Base-by-base conservation (phyloP, 179 eudicot species). In the Amaranthus tricolor region DNA sequence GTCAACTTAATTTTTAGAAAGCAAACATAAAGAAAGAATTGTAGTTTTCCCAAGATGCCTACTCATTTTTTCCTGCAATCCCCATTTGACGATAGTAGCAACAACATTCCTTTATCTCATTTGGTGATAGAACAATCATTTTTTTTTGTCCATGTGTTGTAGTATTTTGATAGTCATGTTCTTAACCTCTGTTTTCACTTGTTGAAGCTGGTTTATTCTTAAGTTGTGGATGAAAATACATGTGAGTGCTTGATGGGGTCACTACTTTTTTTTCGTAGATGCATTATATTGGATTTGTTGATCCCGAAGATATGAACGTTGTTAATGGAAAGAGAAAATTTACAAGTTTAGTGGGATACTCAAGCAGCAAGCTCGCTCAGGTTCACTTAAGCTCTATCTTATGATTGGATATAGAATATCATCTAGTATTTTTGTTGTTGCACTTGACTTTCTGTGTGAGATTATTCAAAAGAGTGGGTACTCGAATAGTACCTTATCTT, bases 351-450 rank as follows among this genome's bases (percentile, higher is more conserved):
- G 83, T 85, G n/a, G 98, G 98, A 80, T 92, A 94, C 77, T 75
- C 94, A 20, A 79, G 91, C 88, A 94, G 98, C 89, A 94, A 94
- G 81, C 85, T 94, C 70, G 97, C 97, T 66, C 94, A 94, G 97
- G 98, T 94, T 72, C 61, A 57, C 74, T 54, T 44, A 60, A 50
- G 5, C 69, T 59, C 54, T 66, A 19, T 19, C 53, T 9, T 68
- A 21, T 50, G 58, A 24, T 61, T 64, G 45, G 48, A 69, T 68
- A 12, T 20, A 0, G 15, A 64, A n/a, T 66, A 13, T 24, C 50
- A 14, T 67, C 13, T 31, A 6, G 19, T 68, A 21, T 75, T 24
- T 19, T 55, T 74, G 17, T 15, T 52, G 80, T 17, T 59, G 3
- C n/a, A n/a, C 31, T 76, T 57, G 2, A 19, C 60, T 15, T 67